Base-by-base conservation (phyloP, 164 flowering plant genomes). In the Malania oleifera region DNA sequence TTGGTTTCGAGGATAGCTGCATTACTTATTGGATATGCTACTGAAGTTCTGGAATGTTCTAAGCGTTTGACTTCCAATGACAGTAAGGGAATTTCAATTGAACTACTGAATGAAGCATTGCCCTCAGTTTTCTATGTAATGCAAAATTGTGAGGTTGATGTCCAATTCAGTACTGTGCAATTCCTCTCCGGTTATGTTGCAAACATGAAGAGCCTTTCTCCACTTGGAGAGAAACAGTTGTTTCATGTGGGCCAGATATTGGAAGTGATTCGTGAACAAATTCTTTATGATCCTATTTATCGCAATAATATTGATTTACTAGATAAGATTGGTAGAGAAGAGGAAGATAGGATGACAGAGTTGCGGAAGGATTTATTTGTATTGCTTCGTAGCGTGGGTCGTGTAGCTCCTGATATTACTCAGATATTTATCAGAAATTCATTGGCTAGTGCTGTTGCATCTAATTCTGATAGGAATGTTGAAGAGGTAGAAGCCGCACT, bases 401-500 rank as follows among this genome's bases (percentile, higher is more conserved):
- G 96, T 52, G 96, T 87, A 20, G 98, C 99, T 50, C 98, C 98
- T 22, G 96, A 85, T 62, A 78, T 85, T 40, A 81, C 96, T 54
- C 99, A 82, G 57, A 11, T 76, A 25, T 95, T 89, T 68, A 85
- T 95, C 35, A 75, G 85, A 59, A 87, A 83, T 63, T 82, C 90
- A 14, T 70, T 95, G 59, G 76, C 70, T 18, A 79, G 63, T 67
- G 85, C 92, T 15, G 76, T 84, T 54, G 60, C 71, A 24, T 82
- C 89, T 26, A 59, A 83, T 34, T 55, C 78, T 0, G 96, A 86
- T 23, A 67, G 74, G 57, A 84, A 80, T 60, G 86, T 81, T 44
- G 99, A 95, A 75, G 99, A 89, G 69, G 95, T 91, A 39, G 99
- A 95, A 70, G 95, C 96, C 52, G 86, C 99, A 15, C 83, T 95